Evolutionary conservation across 208 protist species (phyloP), one percentile per base, ranked within the genome.

Genomic region (Trypanosoma mega): DNA sequence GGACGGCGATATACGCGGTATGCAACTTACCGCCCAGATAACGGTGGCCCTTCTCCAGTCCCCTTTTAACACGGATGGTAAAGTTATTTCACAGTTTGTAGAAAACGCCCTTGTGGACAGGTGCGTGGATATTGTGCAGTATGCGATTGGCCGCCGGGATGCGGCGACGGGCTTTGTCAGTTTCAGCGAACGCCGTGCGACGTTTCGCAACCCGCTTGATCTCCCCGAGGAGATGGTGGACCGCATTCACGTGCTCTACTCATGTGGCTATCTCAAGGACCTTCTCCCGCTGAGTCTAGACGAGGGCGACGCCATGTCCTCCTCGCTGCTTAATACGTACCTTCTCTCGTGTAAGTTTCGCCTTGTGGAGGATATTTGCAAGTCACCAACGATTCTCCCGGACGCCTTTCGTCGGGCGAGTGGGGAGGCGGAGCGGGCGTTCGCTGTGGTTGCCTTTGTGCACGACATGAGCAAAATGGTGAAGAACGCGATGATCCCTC

Each of bases 121-220:
- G 33, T 77, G 73, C 59, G 78, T 93, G 33, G 83, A 93, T 63
- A 86, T 88, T 52, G 80, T 93, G 36, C 87, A 93, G 70, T 80
- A 82, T 72, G 83, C 52, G 9, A 73, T 93, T 51, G 87, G 87
- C 21, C 61, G 77, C 3, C 63, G 71, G 3, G 74, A 81, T 41
- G 65, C 59, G 43, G 74, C 31, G 24, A 89, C 74, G 27, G 87
- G 87, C 6, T 89, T 90, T 56, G 72, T 90, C 2, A 80, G 64
- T 56, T 69, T 76, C 26, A 78, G 71, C 46, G 67, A 87, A 60
- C 87, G 87, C 24, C 77, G 75, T 12, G 80, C 83, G 12, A 85
- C 75, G 24, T 93, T 93, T 55, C 69, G 72, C 30, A 75, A 93
- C 63, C 87, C 87, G 16, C 76, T 78, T 39, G n/a, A 72, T n/a